Base-by-base conservation (phyloP, 441 rosid species). In the California macrophylla region DNA sequence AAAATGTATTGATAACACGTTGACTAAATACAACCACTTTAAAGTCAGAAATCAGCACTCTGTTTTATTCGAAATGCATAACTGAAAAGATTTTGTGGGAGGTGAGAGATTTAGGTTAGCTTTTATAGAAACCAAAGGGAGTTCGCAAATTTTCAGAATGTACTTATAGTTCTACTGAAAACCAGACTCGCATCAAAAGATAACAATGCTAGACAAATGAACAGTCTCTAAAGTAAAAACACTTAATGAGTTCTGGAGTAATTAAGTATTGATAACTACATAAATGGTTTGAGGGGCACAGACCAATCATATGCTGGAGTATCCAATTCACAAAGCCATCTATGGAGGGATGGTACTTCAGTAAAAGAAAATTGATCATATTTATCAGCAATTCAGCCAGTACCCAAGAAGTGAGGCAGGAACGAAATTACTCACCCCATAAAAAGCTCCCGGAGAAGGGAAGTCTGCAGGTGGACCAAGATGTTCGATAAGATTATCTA, bases 401-500 rank as follows among this genome's bases (percentile, higher is more conserved):
- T 50, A 18, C 18, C 58, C 58, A 16, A 50, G 58, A n/a, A 40
- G 32, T 4, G 8, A 38, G 21, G 23, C 18, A 50, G 23, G 58
- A 50, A 50, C 16, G 15, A 50, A 50, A 18, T 3, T 50, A 50
- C 58, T 50, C 75, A 83, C 89, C 88, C 84, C 89, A 25, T 82
- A 86, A 56, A 87, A 82, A 71, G 89, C 85, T 75, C 82, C 74
- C 0, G 92, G 90, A 64, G 74, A 78, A 8, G 89, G 86, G 56
- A 82, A 77, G 21, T 70, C 77, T 32, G 68, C 77, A 13, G 68
- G 76, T 32, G 78, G 72, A 18, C 83, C 82, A 69, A 84, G 61
- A 65, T 81, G 81, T 8, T 79, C 66, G 29, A 84, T 78, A 34
- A 87, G 75, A 78, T 87, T 85, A 65, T 87, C 92, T 4, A 81